Percentiles rank a stretch among this genome's conserved stretches.
These are phyloP conservation scores for Diospyros lotus DNA, from an alignment of 148 eudicot species.

Conservation along the genomic window DNA sequence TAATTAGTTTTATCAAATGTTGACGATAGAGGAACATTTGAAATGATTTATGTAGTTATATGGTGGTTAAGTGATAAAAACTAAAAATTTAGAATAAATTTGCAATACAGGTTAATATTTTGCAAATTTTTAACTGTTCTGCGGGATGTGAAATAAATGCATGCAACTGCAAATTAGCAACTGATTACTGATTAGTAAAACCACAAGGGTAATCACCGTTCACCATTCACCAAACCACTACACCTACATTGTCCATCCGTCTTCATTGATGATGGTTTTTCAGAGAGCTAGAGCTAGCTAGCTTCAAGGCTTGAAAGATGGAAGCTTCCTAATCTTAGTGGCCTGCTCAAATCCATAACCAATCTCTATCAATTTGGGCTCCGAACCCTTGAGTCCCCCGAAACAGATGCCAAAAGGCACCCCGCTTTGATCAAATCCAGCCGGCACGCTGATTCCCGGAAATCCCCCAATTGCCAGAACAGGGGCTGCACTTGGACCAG, in stretches of 20 bases:
- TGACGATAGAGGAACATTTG: too few relatives aligned
- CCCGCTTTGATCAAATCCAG: constrained; percentile 29
- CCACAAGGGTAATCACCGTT: too few relatives aligned
- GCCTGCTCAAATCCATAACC: constrained; percentile 46
- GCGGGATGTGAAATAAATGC: too few relatives aligned
- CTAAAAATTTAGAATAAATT: too few relatives aligned
- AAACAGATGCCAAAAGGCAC: constrained; percentile 40
- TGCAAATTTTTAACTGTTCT: too few relatives aligned
- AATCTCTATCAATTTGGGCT: constrained; percentile 36
- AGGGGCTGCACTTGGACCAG: constrained; percentile 9
- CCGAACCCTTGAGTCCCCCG: constrained; percentile 34
- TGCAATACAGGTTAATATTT: too few relatives aligned
- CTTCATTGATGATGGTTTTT: not conserved
- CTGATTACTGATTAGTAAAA: too few relatives aligned
- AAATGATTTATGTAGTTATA: too few relatives aligned
- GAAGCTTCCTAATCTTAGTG: constrained; percentile 34
- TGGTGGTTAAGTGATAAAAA: too few relatives aligned
- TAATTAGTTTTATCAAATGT: too few relatives aligned
- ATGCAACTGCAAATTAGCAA: too few relatives aligned
- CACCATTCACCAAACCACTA: not conserved
- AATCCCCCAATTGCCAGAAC: constrained; percentile 44
- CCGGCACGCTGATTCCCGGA: constrained; percentile 44
- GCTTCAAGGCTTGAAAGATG: constrained; percentile 11
- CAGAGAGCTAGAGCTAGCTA: not conserved
- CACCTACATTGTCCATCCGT: not conserved